phyloP scores from a whole-genome alignment of 352 stramenopile genomes.

The Phytophthora macrochlamydospora region DNA sequence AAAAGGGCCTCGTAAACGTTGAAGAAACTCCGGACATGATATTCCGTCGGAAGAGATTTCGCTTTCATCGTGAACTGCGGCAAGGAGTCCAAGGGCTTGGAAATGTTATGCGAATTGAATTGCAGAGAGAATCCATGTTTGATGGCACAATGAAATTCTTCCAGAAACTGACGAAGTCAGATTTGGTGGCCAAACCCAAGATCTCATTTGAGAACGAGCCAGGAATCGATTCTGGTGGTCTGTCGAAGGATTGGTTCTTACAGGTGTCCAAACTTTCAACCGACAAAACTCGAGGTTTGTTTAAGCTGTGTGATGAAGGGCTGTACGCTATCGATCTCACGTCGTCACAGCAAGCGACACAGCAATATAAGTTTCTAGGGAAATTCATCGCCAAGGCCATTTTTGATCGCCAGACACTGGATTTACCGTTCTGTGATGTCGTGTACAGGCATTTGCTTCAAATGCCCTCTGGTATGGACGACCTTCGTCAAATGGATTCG shows the following conservation, averaged over 20 bases:
- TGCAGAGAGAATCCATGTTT: slow-evolving; percentile 68
- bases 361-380: slow-evolving; percentile 71
- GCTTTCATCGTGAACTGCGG: slow-evolving; percentile 79
- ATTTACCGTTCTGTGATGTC: slow-evolving; percentile 77
- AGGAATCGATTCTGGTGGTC: slow-evolving; percentile 87
- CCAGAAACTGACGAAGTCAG: slow-evolving; percentile 41
- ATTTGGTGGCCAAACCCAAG: slow-evolving; percentile 73
- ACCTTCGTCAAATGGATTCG: slow-evolving; percentile 77
- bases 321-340: slow-evolving; percentile 56
- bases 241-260: slow-evolving; percentile 92
- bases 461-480: slow-evolving; percentile 44
- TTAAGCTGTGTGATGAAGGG: slow-evolving; percentile 58
- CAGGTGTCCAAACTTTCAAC: slow-evolving; percentile 63
- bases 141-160: slow-evolving; percentile 72
- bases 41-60: slow-evolving; percentile 87
- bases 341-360: slow-evolving; percentile 34
- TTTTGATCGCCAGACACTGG: slow-evolving; percentile 84
- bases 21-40: slow-evolving; percentile 81
- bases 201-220: slow-evolving; percentile 84
- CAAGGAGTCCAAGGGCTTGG: slow-evolving; percentile 40
- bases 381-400: slow-evolving; percentile 87
- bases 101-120: slow-evolving; percentile 42
- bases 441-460: slow-evolving; percentile 79
- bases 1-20: slow-evolving; percentile 41
- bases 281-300: slow-evolving; percentile 43